Base-by-base conservation (phyloP, 2,329 filamentous ascomycete species). In the Davidsoniella eucalypti region DNA sequence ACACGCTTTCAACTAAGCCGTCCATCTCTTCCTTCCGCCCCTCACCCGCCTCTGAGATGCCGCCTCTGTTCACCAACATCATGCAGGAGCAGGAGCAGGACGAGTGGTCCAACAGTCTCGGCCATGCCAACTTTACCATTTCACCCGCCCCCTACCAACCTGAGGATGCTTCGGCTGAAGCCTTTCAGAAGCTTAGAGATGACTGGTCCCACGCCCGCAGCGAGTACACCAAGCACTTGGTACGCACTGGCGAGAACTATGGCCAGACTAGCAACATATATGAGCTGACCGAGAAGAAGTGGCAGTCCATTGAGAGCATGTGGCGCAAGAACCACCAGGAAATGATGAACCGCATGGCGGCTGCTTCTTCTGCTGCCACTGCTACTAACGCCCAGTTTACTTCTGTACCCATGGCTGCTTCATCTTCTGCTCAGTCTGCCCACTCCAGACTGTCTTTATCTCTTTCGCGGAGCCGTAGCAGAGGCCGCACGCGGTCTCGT, bases 51-150 rank as follows among this genome's bases (percentile, higher is more conserved):
- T 84, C 79, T 47, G 72, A 65, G 57, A 67, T 62, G 57, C 74
- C 63, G 47, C 67, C 73, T 36, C 70, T 75, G 4, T 75, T 83
- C 14, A 40, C 43, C 25, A 76, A 80, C 3, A 72, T 76, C 4
- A 77, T 87, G 55, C 67, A 80, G 29, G 77, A 83, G 50, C 76
- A 79, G 5, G 72, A 80, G 46, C 49, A 50, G 21, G 87, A 94
- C 61, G 78, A 82, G 56, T 95, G 90, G 90, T 82, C 85, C 1
- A 77, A 82, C 59, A 79, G 78, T 51, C 76, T 96, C 12, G 90
- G 90, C 25, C 88, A 96, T 61, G 88, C 88, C 56, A 94, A 96
- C 67, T 95, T 93, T 63, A 88, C 77, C 58, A 93, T 96, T 57
- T 68, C 76, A 18, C 88, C 88, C 0, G 76, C 81, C 61, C 90